Evolutionary conservation across 2,329 filamentous ascomycete genomes (phyloP), one percentile per base, ranked within the genome.

Genomic region (Aspergillus sp.): DNA sequence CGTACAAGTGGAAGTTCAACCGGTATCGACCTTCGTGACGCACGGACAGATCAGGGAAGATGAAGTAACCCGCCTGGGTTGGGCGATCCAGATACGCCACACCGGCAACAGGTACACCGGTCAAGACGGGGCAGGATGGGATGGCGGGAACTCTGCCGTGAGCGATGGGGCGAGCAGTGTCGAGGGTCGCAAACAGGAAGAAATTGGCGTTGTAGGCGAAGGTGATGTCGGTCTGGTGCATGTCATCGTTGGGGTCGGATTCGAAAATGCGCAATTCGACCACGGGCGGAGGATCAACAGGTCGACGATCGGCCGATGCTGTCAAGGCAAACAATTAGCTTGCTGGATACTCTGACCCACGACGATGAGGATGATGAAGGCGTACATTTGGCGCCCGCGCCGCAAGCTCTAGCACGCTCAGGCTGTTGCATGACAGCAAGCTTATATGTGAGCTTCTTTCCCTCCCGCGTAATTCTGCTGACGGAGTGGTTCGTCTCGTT

Each of bases 41-140:
- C 38, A 98, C 91, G 0, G 91, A 96, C 27, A 97, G 75, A 67
- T 98, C 93, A 3, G 93, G 93, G 65, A 98, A 98, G 66, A 98
- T 88, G 68, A 98, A 98, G 68, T 97, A 98, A 43, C 90, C 93
- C 11, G 82, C 82, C 13, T 79, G 80, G 2, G 66, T 70, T 1
- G 93, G 93, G 36, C 91, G 86, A 64, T 97, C 91, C 40, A 98
- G 78, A 62, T 97, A 96, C 26, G 91, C 90, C 79, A 96, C 95
- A 45, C 91, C 93, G 12, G 91, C 93, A 10, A 95, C 91, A 0
- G 90, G 90, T 57, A 95, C 91, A 52, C 93, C 93, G 0, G 91
- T 97, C 54, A 98, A 73, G 26, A 97, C 90, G 0, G 93, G 83
- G 45, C 82, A 84, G 39, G 82, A 80, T 8, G 85, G 79, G n/a